These are phyloP conservation scores for Hypoxylon trugodes DNA, from an alignment of 495 filamentous ascomycete genomes.

Conservation along the genomic window DNA sequence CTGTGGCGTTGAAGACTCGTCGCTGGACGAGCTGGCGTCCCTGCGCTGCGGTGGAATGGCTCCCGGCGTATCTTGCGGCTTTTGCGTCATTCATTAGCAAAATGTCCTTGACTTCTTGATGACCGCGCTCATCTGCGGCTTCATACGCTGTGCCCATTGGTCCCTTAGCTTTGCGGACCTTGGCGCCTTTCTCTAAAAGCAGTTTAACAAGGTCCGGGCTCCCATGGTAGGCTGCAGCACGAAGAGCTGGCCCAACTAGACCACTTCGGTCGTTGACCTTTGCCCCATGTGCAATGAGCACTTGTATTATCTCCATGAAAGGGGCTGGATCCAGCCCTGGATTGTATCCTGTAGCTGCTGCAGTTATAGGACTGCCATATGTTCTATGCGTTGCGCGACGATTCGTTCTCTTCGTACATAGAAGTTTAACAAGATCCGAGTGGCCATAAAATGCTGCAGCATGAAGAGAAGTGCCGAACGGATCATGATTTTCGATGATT, in stretches of 20 bases:
- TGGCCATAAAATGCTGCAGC: constrained; percentile 16
- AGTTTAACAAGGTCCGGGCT: background rate
- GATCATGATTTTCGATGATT: constrained; percentile 1
- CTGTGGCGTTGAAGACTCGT: background rate
- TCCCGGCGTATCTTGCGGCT: background rate
- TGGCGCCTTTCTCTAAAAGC: background rate
- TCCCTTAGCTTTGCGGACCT: background rate
- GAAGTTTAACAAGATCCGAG: constrained; percentile 6
- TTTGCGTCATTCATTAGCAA: background rate
- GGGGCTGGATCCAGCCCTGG: background rate
- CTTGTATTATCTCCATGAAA: background rate
- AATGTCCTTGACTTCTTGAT: constrained; percentile 3
- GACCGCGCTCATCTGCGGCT: background rate
- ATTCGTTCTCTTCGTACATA: background rate
- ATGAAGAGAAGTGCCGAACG: constrained; percentile 20
- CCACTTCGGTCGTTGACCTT: constrained; percentile 4
- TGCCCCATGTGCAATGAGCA: background rate
- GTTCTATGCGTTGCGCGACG: background rate
- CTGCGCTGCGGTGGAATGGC: background rate
- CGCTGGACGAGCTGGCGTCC: background rate
- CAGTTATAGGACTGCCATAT: constrained; percentile 3
- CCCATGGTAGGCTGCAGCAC: background rate
- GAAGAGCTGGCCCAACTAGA: background rate
- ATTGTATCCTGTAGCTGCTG: background rate
- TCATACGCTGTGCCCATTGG: constrained; percentile 11